Evolutionary conservation across 2,329 filamentous ascomycete genomes (phyloP).

Genomic region (Metarhizium brunneum): DNA sequence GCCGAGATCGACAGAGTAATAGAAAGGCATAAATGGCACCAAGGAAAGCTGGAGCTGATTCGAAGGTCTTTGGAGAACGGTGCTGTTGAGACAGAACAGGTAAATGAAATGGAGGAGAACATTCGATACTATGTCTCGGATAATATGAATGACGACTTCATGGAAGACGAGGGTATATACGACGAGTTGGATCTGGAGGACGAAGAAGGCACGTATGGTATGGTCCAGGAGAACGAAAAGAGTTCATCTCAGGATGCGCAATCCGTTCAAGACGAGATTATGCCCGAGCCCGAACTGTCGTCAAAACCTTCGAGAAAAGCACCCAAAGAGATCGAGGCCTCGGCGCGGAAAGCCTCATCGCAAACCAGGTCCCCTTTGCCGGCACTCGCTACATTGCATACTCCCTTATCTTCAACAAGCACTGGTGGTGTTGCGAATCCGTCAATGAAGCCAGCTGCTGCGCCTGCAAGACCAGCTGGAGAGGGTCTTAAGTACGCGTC

Average conservation of each 20-base stretch:
- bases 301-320: slow-evolving; percentile 45
- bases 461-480: slow-evolving; percentile 75
- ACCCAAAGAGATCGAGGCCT: slow-evolving; percentile 47
- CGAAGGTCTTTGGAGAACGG: slow-evolving; percentile 88
- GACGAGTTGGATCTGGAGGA: slow-evolving; percentile 88
- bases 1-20: slow-evolving; percentile 75
- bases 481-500: slow-evolving; percentile 96
- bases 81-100: slow-evolving; percentile 76
- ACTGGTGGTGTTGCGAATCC: slow-evolving; percentile 47
- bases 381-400: slow-evolving; percentile 83
- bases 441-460: slow-evolving; percentile 84
- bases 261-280: slow-evolving; percentile 75
- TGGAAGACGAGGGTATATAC: slow-evolving; percentile 91
- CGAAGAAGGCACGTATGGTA: slow-evolving; percentile 80
- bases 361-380: slow-evolving; percentile 92
- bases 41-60: slow-evolving; percentile 83
- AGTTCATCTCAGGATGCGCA: slow-evolving; percentile 93
- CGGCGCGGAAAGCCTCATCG: slow-evolving; percentile 66
- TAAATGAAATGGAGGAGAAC: slow-evolving; percentile 79
- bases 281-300: slow-evolving; percentile 43
- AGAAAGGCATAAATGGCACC: slow-evolving; percentile 95
- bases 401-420: slow-evolving; percentile 52
- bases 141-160: slow-evolving; percentile 79
- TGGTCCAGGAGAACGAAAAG: slow-evolving; percentile 71
- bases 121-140: slow-evolving; percentile 95